Conservation (phyloP, 2,329 filamentous ascomycete species). For the Talaromyces sp. region DNA sequence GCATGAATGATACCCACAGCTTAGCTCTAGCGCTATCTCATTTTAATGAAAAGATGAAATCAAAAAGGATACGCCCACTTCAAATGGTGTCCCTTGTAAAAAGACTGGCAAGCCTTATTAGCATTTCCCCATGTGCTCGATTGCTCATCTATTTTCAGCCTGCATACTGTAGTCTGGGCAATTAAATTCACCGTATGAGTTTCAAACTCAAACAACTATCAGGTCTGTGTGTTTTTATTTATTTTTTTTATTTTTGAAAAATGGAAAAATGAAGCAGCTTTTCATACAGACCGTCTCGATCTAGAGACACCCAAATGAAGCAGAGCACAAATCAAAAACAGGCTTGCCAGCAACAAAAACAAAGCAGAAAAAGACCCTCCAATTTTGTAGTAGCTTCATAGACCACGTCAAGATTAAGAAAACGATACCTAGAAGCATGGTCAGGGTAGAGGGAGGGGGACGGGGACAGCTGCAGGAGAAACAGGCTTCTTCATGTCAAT, state of each 20-base stretch:
- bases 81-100: too few species aligned
- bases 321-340: not conserved
- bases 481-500: conserved; percentile 4
- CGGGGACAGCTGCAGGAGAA: conserved; percentile 3
- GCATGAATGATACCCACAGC: too few species aligned
- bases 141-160: too few species aligned
- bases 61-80: too few species aligned
- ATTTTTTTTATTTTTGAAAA: not conserved
- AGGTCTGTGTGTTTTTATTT: not conserved
- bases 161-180: too few species aligned
- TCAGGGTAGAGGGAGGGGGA: not conserved
- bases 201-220: too few species aligned
- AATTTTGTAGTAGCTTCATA: conserved; percentile 23
- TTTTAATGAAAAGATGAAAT: too few species aligned
- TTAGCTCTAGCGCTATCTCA: too few species aligned
- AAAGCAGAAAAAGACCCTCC: conserved; percentile 2
- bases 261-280: not conserved
- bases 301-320: conserved; percentile 2
- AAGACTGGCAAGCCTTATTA: too few species aligned
- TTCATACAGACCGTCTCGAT: not conserved
- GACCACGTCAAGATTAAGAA: conserved; percentile 20
- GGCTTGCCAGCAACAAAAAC: not conserved
- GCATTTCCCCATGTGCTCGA: too few species aligned
- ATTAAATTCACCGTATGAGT: too few species aligned
- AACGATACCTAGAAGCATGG: conserved; percentile 13